Evolutionary conservation across 2,329 filamentous ascomycete genomes (phyloP).

Genomic region (Conoideocrella luteorostrata): DNA sequence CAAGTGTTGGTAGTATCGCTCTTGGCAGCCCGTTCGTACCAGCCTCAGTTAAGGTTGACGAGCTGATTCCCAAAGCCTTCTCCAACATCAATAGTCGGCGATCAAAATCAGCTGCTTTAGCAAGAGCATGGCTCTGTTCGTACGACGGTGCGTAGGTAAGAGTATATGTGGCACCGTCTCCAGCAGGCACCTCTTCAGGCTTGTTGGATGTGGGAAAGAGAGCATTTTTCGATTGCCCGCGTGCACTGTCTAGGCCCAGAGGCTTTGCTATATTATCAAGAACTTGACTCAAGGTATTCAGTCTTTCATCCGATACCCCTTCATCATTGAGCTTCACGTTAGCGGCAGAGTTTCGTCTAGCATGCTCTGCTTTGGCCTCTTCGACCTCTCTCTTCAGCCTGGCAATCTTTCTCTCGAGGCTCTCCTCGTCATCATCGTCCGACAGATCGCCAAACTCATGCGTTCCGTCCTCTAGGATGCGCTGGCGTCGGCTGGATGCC

Average conservation of each 20-base stretch:
- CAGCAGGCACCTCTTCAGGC: conserved; percentile 14
- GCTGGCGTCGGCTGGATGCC: conserved; percentile 61
- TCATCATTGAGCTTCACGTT: conserved; percentile 45
- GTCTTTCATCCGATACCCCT: conserved; percentile 19
- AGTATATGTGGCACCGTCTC: conserved; percentile 48
- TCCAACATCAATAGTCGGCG: conserved; percentile 73
- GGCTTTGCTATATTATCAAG: conserved; percentile 57
- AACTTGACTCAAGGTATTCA: conserved; percentile 64
- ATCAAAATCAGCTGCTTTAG: conserved; percentile 84
- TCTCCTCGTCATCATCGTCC: conserved; percentile 71
- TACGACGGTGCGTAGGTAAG: conserved; percentile 59
- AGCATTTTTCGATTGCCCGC: conserved; percentile 10
- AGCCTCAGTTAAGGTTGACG: conserved; percentile 57
- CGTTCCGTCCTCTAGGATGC: conserved; percentile 55
- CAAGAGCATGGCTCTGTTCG: conserved; percentile 63
- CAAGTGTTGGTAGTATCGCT: conserved; percentile 76
- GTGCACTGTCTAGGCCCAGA: conserved; percentile 10
- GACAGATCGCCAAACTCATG: conserved; percentile 68
- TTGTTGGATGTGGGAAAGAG: conserved; percentile 11
- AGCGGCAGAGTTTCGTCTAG: conserved; percentile 43
- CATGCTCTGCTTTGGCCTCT: conserved; percentile 60
- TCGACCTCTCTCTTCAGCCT: conserved; percentile 77
- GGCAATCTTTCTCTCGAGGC: conserved; percentile 70
- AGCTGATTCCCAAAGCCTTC: conserved; percentile 70
- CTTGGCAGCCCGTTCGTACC: conserved; percentile 50